Conservation (phyloP, 1,284 basidiomycete genomes). For the Trichosporon ovoides region DNA sequence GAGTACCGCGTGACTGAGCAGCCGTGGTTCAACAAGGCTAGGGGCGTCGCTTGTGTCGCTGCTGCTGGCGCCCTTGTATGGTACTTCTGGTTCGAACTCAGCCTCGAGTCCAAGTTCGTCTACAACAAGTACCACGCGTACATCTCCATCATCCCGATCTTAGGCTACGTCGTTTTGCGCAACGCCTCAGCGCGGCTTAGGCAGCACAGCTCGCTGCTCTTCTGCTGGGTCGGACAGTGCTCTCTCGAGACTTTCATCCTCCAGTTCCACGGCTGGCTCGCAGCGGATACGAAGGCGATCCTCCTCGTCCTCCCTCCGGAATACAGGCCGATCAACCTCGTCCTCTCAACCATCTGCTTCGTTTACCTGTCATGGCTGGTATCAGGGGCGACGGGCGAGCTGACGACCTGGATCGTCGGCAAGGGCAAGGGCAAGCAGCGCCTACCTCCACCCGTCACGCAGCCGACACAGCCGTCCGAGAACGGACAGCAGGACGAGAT, state of each 20-base stretch:
- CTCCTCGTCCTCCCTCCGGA: conserved; percentile 72
- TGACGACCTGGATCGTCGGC: conserved; percentile 66
- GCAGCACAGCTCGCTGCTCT: conserved; percentile 62
- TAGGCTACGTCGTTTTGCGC: conserved; percentile 66
- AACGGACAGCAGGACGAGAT: conserved; percentile 46
- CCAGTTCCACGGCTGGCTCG: conserved; percentile 85
- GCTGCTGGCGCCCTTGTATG: conserved; percentile 60
- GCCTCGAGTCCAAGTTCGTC: conserved; percentile 67
- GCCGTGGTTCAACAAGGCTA: conserved; percentile 58
- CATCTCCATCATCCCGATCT: conserved; percentile 74
- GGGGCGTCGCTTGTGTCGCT: conserved; percentile 53
- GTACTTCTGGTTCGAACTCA: conserved; percentile 77
- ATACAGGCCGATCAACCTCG: conserved; percentile 68
- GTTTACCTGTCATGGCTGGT: conserved; percentile 71
- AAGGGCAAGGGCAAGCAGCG: conserved; percentile 33
- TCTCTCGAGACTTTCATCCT: conserved; percentile 82
- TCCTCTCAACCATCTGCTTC: conserved; percentile 69
- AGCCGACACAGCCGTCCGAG: conserved; percentile 11
- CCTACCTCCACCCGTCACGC: conserved; percentile 31
- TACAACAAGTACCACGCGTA: conserved; percentile 82
- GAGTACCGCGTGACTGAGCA: conserved; percentile 67
- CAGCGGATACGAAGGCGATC: conserved; percentile 77
- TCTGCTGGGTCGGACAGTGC: conserved; percentile 74
- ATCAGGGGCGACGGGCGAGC: conserved; percentile 64
- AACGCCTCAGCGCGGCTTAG: conserved; percentile 69